These are phyloP conservation scores for Termitomyces titanicus DNA, from an alignment of 768 basidiomycete genomes.

Conservation along the genomic window DNA sequence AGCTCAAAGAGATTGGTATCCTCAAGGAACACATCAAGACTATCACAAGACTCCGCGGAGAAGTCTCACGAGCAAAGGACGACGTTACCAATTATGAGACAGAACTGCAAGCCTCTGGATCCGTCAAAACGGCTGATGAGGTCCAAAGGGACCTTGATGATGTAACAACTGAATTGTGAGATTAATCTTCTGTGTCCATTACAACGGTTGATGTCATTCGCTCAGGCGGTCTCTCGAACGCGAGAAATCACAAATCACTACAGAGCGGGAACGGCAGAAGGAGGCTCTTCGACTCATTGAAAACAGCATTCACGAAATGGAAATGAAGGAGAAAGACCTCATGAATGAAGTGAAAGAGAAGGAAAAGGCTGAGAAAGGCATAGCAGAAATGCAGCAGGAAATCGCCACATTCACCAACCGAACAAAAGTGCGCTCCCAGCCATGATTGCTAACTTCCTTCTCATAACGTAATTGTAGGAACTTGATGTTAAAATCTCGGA, in stretches of 20 bases:
- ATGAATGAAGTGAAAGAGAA: slow-evolving; percentile 58
- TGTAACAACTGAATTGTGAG: slow-evolving; percentile 65
- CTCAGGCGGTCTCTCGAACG: slow-evolving; percentile 62
- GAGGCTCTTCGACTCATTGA: slow-evolving; percentile 51
- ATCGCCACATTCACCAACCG: slow-evolving; percentile 38
- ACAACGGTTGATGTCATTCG: neutral
- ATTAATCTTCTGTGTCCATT: slow-evolving; percentile 5
- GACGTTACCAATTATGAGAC: slow-evolving; percentile 66
- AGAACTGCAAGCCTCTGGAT: slow-evolving; percentile 69
- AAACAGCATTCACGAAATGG: slow-evolving; percentile 56
- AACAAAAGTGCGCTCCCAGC: slow-evolving; percentile 42
- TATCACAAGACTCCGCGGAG: slow-evolving; percentile 55
- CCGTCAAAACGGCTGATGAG: slow-evolving; percentile 79
- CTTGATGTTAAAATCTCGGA: slow-evolving; percentile 57
- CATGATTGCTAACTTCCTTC: neutral
- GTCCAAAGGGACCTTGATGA: slow-evolving; percentile 75
- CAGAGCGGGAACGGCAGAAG: slow-evolving; percentile 62
- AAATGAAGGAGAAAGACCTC: slow-evolving; percentile 57
- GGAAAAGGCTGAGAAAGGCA: slow-evolving; percentile 48
- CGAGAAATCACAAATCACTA: slow-evolving; percentile 51
- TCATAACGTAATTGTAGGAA: slow-evolving; percentile 39
- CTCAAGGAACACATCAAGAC: slow-evolving; percentile 61
- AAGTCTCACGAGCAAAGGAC: slow-evolving; percentile 53
- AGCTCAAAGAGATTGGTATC: slow-evolving; percentile 54
- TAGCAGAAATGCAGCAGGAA: slow-evolving; percentile 58